Conservation (phyloP, 805 yeast species). For the Saccharomyces paradoxus region DNA sequence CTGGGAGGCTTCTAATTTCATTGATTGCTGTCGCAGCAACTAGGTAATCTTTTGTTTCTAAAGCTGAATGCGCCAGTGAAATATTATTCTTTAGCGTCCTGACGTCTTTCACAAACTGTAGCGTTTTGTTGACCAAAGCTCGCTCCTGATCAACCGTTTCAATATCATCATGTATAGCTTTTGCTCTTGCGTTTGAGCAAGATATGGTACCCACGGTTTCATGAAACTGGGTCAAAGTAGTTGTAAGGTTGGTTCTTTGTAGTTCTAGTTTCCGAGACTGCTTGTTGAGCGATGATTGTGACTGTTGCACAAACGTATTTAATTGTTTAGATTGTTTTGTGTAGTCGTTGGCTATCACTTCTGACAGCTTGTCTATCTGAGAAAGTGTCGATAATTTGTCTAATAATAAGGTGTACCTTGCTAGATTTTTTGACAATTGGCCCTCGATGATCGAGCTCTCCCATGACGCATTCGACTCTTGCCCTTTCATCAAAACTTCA, state of each 20-base stretch:
- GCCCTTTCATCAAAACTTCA: not conserved
- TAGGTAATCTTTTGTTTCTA: slow-evolving; percentile 60
- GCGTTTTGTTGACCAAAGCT: slow-evolving; percentile 51
- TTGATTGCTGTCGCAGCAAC: slow-evolving; percentile 66
- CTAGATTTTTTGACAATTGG: slow-evolving; percentile 21
- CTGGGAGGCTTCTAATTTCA: slow-evolving; percentile 47
- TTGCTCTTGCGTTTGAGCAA: slow-evolving; percentile 57
- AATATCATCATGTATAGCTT: slow-evolving; percentile 59
- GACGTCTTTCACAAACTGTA: slow-evolving; percentile 56
- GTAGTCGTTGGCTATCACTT: slow-evolving; percentile 17
- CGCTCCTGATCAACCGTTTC: slow-evolving; percentile 64
- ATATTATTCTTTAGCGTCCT: slow-evolving; percentile 60
- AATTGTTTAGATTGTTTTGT: slow-evolving; percentile 9
- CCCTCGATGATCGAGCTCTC: slow-evolving; percentile 15
- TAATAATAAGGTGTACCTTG: slow-evolving; percentile 21
- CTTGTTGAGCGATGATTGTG: slow-evolving; percentile 20
- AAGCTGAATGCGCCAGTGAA: slow-evolving; percentile 56
- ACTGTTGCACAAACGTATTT: slow-evolving; percentile 15
- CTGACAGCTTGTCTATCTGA: slow-evolving; percentile 22
- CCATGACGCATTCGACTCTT: slow-evolving; percentile 2
- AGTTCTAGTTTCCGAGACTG: slow-evolving; percentile 44
- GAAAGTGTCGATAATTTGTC: slow-evolving; percentile 25
- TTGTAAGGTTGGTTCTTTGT: slow-evolving; percentile 53
- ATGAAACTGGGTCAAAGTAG: slow-evolving; percentile 50
- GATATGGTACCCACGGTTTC: slow-evolving; percentile 46